Evolutionary conservation across 2,329 filamentous ascomycete genomes (phyloP).

Genomic region (Trichocomaceae sp.): DNA sequence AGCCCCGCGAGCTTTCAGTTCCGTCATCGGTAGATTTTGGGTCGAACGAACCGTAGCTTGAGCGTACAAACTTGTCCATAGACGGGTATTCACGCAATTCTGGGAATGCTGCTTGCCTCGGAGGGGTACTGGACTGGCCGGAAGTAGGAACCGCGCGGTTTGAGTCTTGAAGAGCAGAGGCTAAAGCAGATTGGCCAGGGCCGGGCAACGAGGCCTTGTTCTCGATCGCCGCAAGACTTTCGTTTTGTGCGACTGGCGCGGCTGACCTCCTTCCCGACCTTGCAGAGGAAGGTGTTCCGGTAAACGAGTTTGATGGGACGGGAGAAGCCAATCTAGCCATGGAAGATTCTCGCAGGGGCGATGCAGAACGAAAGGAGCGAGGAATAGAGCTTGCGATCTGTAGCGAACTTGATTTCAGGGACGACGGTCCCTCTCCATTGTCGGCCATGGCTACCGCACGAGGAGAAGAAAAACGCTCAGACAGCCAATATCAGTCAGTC

Average conservation of each 20-base stretch:
- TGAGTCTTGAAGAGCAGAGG: slow-evolving; percentile 74
- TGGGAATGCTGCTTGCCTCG: slow-evolving; percentile 54
- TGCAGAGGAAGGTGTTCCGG: slow-evolving; percentile 19
- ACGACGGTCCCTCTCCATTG: slow-evolving; percentile 33
- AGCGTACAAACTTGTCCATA: slow-evolving; percentile 51
- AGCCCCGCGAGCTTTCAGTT: slow-evolving; percentile 47
- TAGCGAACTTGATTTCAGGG: slow-evolving; percentile 26
- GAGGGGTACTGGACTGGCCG: slow-evolving; percentile 46
- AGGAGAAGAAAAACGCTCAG: not conserved
- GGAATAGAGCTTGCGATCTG: slow-evolving; percentile 28
- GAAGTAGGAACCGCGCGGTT: slow-evolving; percentile 26
- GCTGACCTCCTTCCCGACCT: slow-evolving; percentile 36
- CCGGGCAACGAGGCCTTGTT: slow-evolving; percentile 58
- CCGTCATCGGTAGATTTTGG: slow-evolving; percentile 51
- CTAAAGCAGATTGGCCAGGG: slow-evolving; percentile 79
- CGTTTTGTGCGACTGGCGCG: slow-evolving; percentile 45
- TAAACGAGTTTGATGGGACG: slow-evolving; percentile 41
- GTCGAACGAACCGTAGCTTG: slow-evolving; percentile 82
- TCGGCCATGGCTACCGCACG: slow-evolving; percentile 24
- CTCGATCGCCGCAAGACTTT: slow-evolving; percentile 56
- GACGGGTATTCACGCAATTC: slow-evolving; percentile 41
- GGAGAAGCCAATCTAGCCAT: slow-evolving; percentile 52
- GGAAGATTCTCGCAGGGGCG: slow-evolving; percentile 45
- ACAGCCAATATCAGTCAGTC: not conserved
- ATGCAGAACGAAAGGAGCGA: slow-evolving; percentile 25